Evolutionary conservation across 805 yeast genomes (phyloP).

Genomic region (Candida argentea): DNA sequence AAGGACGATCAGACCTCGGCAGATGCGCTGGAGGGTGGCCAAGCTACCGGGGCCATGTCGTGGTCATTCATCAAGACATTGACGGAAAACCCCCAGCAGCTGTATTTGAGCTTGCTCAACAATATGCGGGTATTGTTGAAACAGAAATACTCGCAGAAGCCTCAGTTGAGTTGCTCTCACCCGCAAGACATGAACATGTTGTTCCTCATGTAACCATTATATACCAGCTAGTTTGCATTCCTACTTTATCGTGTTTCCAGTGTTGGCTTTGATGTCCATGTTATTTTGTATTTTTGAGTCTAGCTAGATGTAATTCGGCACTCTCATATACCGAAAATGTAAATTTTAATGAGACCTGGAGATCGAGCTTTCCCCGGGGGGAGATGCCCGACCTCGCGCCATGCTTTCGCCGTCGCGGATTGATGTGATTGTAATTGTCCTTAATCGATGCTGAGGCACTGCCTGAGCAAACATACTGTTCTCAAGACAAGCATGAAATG

Average conservation of each 20-base stretch:
- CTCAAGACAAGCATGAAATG: too few relatives aligned
- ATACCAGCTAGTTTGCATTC: background rate
- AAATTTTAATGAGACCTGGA: too few relatives aligned
- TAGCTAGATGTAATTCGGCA: too few relatives aligned
- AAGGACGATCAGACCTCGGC: slow-evolving; percentile 33
- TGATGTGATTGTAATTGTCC: too few relatives aligned
- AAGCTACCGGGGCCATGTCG: slow-evolving; percentile 30
- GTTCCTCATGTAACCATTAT: slow-evolving; percentile 17
- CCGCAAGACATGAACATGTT: slow-evolving; percentile 29
- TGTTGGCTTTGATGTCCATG: background rate
- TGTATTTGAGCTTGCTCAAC: slow-evolving; percentile 25
- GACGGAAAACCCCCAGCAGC: slow-evolving; percentile 19
- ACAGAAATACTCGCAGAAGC: slow-evolving; percentile 27
- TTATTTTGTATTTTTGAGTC: too few relatives aligned
- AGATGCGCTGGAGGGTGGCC: slow-evolving; percentile 26
- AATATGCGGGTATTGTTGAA: slow-evolving; percentile 24
- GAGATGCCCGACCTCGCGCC: too few relatives aligned
- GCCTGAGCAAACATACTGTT: too few relatives aligned
- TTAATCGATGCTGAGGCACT: too few relatives aligned
- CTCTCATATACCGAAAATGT: too few relatives aligned
- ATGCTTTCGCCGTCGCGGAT: too few relatives aligned
- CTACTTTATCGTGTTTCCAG: background rate
- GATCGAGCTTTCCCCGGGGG: too few relatives aligned
- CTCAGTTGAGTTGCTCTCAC: slow-evolving; percentile 29
- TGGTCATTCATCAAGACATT: slow-evolving; percentile 25